These are phyloP conservation scores for Ensete glaucum DNA, from an alignment of 176 grass and related monocot genomes.

Conservation along the genomic window DNA sequence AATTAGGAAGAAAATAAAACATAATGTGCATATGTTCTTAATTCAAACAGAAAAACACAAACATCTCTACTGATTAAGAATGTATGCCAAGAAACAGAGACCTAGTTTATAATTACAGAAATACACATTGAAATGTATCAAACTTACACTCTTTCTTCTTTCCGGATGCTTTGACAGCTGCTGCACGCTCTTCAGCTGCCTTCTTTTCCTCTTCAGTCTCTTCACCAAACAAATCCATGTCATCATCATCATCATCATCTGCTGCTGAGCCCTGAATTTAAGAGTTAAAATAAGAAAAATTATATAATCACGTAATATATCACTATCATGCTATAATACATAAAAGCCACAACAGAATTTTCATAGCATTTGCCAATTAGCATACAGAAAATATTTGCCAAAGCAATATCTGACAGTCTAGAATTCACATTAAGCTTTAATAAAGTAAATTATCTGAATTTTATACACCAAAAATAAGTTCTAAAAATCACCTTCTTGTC, in stretches of 20 bases:
- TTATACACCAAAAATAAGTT: background rate
- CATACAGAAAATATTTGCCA: no score
- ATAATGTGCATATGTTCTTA: no score
- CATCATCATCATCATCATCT: conserved; percentile 14
- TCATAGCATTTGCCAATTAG: no score
- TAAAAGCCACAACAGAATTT: no score
- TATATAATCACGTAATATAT: no score
- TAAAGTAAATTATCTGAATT: conserved; percentile 14
- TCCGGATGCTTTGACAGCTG: background rate
- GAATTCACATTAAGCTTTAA: no score
- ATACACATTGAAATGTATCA: background rate
- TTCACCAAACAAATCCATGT: conserved; percentile 9
- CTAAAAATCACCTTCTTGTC: conserved; percentile 38
- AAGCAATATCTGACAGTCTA: conserved; percentile 22
- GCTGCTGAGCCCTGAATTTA: background rate
- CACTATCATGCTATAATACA: background rate
- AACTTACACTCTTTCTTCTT: conserved; percentile 7
- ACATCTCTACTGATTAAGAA: no score
- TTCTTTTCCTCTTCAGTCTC: conserved; percentile 11
- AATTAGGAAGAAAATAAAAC: no score
- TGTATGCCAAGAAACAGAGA: no score
- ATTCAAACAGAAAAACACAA: no score
- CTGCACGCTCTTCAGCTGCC: conserved; percentile 12
- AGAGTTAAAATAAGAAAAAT: background rate
- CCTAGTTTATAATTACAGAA: conserved; percentile 8